These are phyloP conservation scores for Kazachstania sp. DNA, from an alignment of 1,139 yeast species.

Conservation along the genomic window DNA sequence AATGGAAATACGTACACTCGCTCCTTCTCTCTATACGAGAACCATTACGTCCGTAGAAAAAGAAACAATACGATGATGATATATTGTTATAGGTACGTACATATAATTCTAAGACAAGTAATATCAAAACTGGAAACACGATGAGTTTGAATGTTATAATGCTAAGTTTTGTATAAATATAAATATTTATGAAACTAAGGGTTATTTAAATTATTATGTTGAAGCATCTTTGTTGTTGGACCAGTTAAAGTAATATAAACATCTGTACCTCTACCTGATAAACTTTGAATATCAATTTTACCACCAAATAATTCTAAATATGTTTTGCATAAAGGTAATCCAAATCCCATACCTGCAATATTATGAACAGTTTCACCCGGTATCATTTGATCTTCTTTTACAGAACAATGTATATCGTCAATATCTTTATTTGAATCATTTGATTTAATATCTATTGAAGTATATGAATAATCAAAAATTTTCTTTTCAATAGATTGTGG, in stretches of 20 bases:
- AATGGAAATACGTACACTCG: no score
- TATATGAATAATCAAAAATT: constrained; percentile 77
- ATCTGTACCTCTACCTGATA: constrained; percentile 81
- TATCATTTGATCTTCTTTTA: constrained; percentile 43
- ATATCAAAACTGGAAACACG: no score
- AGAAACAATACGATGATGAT: no score
- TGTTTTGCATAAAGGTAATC: constrained; percentile 75
- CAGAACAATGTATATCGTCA: neutral
- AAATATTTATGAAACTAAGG: no score
- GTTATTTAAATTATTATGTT: neutral
- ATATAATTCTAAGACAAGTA: no score
- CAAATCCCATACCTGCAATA: constrained; percentile 96
- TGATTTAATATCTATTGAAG: constrained; percentile 44
- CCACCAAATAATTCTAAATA: constrained; percentile 70
- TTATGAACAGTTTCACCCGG: constrained; percentile 68
- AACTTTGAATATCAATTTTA: constrained; percentile 64
- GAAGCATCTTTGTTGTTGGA: constrained; percentile 14
- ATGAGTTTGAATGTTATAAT: no score
- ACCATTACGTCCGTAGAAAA: no score
- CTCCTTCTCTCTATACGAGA: no score
- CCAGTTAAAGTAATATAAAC: constrained; percentile 47
- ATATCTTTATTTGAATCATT: constrained; percentile 9
- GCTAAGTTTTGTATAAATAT: no score
- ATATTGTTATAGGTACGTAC: no score
- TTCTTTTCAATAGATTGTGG: constrained; percentile 53